Evolutionary conservation across 768 basidiomycete species (phyloP), one percentile per base, ranked within the genome.

Genomic region (Megacollybia marginata): DNA sequence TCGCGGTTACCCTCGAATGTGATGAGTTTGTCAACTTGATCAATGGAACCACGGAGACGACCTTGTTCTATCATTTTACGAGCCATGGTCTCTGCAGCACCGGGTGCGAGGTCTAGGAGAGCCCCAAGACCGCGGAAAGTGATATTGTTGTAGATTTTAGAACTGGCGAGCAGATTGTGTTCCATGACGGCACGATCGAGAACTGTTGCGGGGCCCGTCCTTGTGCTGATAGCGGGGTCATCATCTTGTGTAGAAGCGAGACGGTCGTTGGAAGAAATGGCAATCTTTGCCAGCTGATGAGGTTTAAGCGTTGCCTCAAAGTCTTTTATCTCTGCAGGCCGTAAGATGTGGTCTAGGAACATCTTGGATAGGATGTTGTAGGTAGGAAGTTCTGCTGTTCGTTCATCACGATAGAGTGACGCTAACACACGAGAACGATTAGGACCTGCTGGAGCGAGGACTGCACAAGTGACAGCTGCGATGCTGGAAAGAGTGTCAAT

Each of bases 41-140:
- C 96, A 51, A 99, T 95, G 51, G 84, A 85, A 23, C 89, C 96
- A 54, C 89, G 84, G 53, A 98, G 69, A 49, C 96, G 85, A 9
- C 92, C 88, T 67, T 99, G 96, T 62, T 97, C 93, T 46, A 99
- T 96, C 96, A 99, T 99, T 62, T 88, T 90, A 47, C 95, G 79
- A 9, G 95, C 94, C 88, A 98, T 97, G 1, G 85, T 92, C 68
- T 99, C 96, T 15, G 95, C 95, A 13, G 92, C 92, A 23, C 87
- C 86, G 12, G 95, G 88, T 4, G 90, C 87, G 54, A 98, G 70
- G 61, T 92, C 90, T 44, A 99, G 75, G 13, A 98, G 71, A 1
- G 88, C 82, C 18, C 96, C 96, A 9, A 98, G 69, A n/a, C 95
- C 96, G 23, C 79, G 72, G 68, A 98, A 98, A 23, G 92, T 90